phyloP scores from a whole-genome alignment of 2,329 filamentous ascomycete species.

The Colletotrichum salicis region DNA sequence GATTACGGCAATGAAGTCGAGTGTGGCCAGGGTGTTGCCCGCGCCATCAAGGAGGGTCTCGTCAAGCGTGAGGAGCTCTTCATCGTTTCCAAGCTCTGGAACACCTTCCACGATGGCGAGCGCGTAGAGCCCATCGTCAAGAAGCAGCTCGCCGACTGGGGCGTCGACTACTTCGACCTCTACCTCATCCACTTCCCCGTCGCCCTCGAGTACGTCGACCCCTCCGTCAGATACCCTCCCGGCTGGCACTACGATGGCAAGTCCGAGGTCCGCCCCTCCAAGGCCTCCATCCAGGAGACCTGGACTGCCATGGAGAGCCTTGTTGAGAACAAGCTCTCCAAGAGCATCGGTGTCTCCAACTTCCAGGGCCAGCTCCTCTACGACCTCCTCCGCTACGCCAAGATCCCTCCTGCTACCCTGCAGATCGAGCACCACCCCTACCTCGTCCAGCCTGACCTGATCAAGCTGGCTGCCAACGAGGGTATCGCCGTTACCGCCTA shows the following conservation, averaged over 20 bases:
- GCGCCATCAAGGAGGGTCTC: conserved; percentile 82
- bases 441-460: conserved; percentile 78
- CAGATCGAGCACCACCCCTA: conserved; percentile 95
- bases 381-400: conserved; percentile 82
- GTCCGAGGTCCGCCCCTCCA: conserved; percentile 70
- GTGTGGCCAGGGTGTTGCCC: conserved; percentile 78
- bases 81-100: conserved; percentile 94
- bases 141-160: conserved; percentile 84
- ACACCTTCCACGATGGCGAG: conserved; percentile 86
- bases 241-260: conserved; percentile 77
- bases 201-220: conserved; percentile 86
- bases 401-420: conserved; percentile 78
- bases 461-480: conserved; percentile 75
- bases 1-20: conserved; percentile 88
- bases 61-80: conserved; percentile 90
- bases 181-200: conserved; percentile 92
- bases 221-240: conserved; percentile 80
- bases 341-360: conserved; percentile 84
- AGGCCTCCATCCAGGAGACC: conserved; percentile 81
- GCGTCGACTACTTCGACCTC: conserved; percentile 89
- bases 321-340: conserved; percentile 74
- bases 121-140: conserved; percentile 79
- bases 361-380: conserved; percentile 82
- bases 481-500: conserved; percentile 83
- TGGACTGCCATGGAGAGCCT: conserved; percentile 84